Base-by-base conservation (phyloP, 2,329 filamentous ascomycete genomes). In the Trichoderma arundinaceum region DNA sequence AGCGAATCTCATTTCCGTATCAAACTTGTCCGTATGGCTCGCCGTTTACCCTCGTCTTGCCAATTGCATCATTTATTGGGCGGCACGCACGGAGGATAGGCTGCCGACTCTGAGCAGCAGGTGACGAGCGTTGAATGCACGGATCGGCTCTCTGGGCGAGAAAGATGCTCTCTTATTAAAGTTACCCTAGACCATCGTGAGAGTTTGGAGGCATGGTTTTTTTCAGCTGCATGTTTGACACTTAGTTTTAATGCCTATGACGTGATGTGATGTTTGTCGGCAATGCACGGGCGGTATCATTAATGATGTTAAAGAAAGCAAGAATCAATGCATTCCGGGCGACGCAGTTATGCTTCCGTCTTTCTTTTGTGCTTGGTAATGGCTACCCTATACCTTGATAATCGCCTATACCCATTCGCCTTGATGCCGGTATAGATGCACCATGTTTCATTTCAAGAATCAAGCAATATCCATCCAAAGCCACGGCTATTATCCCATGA, bases 151-250 rank as follows among this genome's bases (percentile, higher is more conserved):
- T 28, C 22, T 28, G 22, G 22, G 10, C 35, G 28, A 43, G 33
- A 15, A 13, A 28, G n/a, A 22, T 17, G 35, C 44, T 51, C 44
- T 51, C 35, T 22, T 8, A 38, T 54, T 63, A 63, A 38, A 63
- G 49, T 54, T 63, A 63, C 59, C 59, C 59, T 63, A 63, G 48
- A 63, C 39, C 4, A 63, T 54, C 46, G 41, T 46, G 49, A 53
- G 49, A 63, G 38, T 35, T 41, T 44, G 15, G 19, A 53, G 13
- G 5, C 7, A 32, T 46, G 10, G 33, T 28, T 17, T 43, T 62
- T 52, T 43, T 44, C 28, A 19, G 41, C 4, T 61, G 39, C 53
- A 32, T 13, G 15, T 28, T 33, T n/a, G 5, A 9, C 53, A 44
- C 53, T 46, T 9, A 13, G 32, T 9, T 39, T 15, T 51, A 5